These are phyloP conservation scores for Lasiodiplodia gonubiensis DNA, from an alignment of 2,329 filamentous ascomycete genomes.

Conservation along the genomic window DNA sequence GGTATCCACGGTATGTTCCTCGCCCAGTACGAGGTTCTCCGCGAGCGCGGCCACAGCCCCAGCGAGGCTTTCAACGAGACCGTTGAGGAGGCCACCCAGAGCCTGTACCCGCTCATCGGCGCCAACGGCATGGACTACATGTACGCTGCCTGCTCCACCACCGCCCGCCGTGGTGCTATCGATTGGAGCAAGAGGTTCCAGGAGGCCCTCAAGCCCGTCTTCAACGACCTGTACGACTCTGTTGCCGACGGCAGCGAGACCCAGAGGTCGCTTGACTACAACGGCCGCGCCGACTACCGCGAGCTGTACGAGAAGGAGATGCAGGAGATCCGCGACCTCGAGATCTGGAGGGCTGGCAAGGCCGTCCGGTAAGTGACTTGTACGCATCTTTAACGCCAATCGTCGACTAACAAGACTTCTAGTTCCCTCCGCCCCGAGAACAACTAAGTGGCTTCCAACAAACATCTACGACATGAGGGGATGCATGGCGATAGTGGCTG, in stretches of 20 bases:
- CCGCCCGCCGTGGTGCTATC: conserved; percentile 95
- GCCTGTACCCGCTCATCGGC: conserved; percentile 95
- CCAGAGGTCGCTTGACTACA: conserved; percentile 95
- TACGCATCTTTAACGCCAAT: neutral
- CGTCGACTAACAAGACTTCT: neutral
- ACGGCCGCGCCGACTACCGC: conserved; percentile 93
- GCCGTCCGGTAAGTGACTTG: conserved; percentile 68
- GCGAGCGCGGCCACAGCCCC: conserved; percentile 96
- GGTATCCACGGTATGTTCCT: conserved; percentile 99
- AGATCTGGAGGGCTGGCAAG: conserved; percentile 99
- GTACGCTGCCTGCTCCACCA: conserved; percentile 99
- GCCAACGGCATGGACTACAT: conserved; percentile 99
- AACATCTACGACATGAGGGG: neutral
- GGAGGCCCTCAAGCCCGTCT: conserved; percentile 97
- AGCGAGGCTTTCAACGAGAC: conserved; percentile 99
- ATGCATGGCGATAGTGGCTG: neutral
- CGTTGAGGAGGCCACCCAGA: conserved; percentile 98
- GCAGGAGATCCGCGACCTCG: conserved; percentile 95
- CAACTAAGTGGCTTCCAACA: conserved; percentile 29
- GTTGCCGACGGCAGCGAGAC: conserved; percentile 94
- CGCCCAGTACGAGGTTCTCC: conserved; percentile 99
- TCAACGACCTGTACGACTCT: conserved; percentile 94
- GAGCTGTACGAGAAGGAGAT: conserved; percentile 98
- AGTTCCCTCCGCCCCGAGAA: conserved; percentile 46
- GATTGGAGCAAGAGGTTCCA: conserved; percentile 99